Percentiles rank a stretch among this genome's conserved stretches.
Conservation (phyloP, 169 alveolate genomes). For the Eimeria maxima region DNA sequence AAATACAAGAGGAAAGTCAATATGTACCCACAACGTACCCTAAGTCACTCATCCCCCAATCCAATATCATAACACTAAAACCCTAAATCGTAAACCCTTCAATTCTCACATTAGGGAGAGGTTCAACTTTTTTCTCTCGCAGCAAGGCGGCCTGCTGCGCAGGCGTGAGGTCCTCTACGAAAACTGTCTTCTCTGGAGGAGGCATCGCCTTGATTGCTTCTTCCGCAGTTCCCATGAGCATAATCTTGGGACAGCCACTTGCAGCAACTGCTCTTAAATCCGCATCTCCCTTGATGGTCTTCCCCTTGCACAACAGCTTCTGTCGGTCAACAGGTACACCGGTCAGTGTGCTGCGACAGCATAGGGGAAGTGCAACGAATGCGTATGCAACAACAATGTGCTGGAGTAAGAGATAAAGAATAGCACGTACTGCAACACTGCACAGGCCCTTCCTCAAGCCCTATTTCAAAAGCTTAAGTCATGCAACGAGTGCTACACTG, state of each 20-base stretch:
- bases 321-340: slow-evolving; percentile 96
- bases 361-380: background rate
- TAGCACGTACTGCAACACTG: background rate
- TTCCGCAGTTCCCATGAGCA: slow-evolving; percentile 96
- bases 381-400: background rate
- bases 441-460: no score
- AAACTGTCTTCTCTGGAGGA: slow-evolving; percentile 90
- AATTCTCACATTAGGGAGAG: slow-evolving; percentile 90
- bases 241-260: slow-evolving; percentile 83
- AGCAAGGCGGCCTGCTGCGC: slow-evolving; percentile 95
- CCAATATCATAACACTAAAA: background rate
- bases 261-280: slow-evolving; percentile 90
- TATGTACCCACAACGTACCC: no score
- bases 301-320: slow-evolving; percentile 94
- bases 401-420: background rate
- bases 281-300: slow-evolving; percentile 89
- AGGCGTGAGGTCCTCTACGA: slow-evolving; percentile 96
- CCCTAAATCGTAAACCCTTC: background rate
- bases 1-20: no score
- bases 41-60: background rate
- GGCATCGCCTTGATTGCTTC: slow-evolving; percentile 87
- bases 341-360: slow-evolving; percentile 89
- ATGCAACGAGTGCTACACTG: no score
- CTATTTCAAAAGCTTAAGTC: no score
- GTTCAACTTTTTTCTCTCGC: slow-evolving; percentile 91